Conservation (phyloP, 208 protist genomes). For the Endotrypanum monterogeii region DNA sequence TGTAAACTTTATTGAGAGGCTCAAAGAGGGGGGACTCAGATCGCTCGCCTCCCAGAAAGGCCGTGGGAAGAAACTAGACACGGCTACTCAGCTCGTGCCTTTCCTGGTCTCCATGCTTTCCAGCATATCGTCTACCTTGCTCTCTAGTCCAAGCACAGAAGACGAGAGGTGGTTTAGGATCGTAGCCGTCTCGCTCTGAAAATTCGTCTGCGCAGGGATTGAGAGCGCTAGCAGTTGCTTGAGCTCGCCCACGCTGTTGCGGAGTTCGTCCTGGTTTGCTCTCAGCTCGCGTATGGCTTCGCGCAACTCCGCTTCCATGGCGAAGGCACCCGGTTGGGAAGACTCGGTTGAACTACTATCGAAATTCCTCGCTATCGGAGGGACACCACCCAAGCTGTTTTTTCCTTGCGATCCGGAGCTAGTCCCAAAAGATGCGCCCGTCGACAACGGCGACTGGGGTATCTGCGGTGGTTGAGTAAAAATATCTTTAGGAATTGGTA, state of each 20-base stretch:
- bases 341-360: neutral
- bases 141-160: conserved; percentile 72
- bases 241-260: conserved; percentile 45
- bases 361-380: neutral
- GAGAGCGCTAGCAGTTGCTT: conserved; percentile 42
- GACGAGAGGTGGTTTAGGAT: conserved; percentile 77
- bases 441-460: neutral
- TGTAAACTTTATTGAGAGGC: too few species aligned
- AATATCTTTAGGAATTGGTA: conserved; percentile 56
- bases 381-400: neutral
- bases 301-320: conserved; percentile 20
- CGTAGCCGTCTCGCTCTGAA: conserved; percentile 64
- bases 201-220: conserved; percentile 27
- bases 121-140: conserved; percentile 62
- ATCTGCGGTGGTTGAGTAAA: conserved; percentile 37
- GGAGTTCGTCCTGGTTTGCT: conserved; percentile 42
- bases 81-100: neutral
- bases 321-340: neutral
- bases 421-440: neutral
- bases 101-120: conserved; percentile 34
- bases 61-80: neutral
- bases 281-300: conserved; percentile 49
- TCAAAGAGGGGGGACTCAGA: neutral
- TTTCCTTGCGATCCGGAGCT: neutral
- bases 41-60: neutral